Evolutionary conservation across 805 yeast species (phyloP), one percentile per base, ranked within the genome.

Genomic region (Zygoascus tannicola): DNA sequence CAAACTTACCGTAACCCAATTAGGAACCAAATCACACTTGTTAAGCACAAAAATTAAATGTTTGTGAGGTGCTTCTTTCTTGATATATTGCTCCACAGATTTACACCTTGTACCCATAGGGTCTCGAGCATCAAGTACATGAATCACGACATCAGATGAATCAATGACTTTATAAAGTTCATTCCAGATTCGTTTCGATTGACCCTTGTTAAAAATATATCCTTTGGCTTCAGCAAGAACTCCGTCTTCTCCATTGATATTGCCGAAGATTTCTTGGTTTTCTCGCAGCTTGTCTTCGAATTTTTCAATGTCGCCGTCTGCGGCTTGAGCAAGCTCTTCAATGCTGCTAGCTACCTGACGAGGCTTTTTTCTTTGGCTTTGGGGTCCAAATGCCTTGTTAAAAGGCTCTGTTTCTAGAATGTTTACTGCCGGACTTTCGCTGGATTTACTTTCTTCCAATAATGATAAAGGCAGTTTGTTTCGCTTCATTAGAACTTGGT

Each of bases 181-280:
- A 64, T 92, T 92, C 98, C 98, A 90, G 55, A 90, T 90, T 70
- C 98, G 83, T 68, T 90, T 90, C 39, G 97, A 87, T 69, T 90
- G 98, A 56, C 98, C 98, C 64, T 90, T 90, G 60, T 82, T 80
- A 73, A 90, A 90, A 64, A 90, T 88, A 48, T 92, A 88, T 65
- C 92, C 98, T 61, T 85, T 87, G 33, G 97, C 95, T 56, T 85
- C 92, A 56, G 80, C 81, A 3, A 94, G 74, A 75, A 82, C 85
- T 44, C 85, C 95, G 49, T 85, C 65, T 8, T 88, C 82, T 5
- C 87, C 71, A 41, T 76, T 73, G 57, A 85, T 66, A 22, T 50
- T 54, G 32, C 48, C 50, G 33, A 16, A 22, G n/a, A 35, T 45
- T 42, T 63, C 64, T 22, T 35, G 28, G 10, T 35, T 18, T 21